Conservation (phyloP, 176 grass and related monocot genomes). For the Hordeum marinum region DNA sequence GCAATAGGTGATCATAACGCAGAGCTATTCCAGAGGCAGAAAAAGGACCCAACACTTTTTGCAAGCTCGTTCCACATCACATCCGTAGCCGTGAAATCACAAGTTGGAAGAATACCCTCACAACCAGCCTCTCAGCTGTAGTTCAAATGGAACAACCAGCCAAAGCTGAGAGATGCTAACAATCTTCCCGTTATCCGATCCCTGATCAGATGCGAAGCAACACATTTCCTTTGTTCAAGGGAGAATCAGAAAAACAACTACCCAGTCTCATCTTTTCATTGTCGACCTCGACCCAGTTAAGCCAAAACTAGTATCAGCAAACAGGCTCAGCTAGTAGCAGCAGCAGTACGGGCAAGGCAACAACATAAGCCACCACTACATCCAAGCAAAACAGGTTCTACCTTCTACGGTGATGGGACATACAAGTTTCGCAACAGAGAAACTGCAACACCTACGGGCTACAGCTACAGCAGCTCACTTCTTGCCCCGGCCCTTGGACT, state of each 20-base stretch:
- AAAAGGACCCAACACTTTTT: neutral
- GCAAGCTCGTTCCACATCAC: neutral
- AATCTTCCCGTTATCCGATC: neutral
- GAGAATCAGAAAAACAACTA: neutral
- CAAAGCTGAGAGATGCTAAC: too few species aligned
- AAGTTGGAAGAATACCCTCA: neutral
- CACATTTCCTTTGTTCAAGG: neutral
- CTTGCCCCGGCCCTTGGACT: conserved; percentile 5
- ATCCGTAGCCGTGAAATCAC: neutral
- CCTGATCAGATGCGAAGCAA: neutral
- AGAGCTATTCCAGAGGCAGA: too few species aligned
- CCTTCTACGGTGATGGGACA: neutral
- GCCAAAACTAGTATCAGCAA: neutral
- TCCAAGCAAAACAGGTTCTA: neutral
- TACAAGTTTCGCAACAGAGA: too few species aligned
- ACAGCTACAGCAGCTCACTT: conserved; percentile 22
- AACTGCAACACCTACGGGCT: neutral
- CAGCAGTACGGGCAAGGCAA: too few species aligned
- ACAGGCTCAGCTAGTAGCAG: too few species aligned
- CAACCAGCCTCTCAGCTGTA: neutral
- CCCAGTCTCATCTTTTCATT: too few species aligned
- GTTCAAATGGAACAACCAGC: neutral
- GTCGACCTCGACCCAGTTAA: too few species aligned
- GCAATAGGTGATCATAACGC: neutral
- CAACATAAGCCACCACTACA: neutral